A percentile compares a stretch with the other conserved stretches of the same genome.
Evolutionary conservation across 495 filamentous ascomycete genomes (phyloP).

Genomic region (Penicillium longicatenatum): DNA sequence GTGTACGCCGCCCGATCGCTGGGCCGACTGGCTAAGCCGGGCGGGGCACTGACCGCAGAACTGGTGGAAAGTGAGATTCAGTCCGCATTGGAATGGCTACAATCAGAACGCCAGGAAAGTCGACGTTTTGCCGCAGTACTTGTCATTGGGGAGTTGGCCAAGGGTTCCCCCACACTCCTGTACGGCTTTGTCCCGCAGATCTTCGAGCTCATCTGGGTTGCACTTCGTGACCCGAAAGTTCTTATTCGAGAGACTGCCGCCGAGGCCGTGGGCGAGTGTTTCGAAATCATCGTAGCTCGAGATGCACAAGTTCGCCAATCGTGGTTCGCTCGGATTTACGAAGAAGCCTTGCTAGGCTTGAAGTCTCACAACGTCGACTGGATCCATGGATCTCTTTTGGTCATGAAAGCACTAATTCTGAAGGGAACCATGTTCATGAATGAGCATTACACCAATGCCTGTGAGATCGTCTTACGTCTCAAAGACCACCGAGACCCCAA

Average conservation of each 20-base stretch:
- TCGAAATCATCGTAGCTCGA: slow-evolving; percentile 88
- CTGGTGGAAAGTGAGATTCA: slow-evolving; percentile 96
- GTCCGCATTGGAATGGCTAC: slow-evolving; percentile 91
- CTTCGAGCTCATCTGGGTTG: slow-evolving; percentile 94
- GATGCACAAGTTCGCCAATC: slow-evolving; percentile 80
- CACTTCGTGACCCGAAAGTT: slow-evolving; percentile 82
- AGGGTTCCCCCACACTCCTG: slow-evolving; percentile 88
- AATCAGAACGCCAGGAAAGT: slow-evolving; percentile 91
- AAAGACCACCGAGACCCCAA: slow-evolving; percentile 88
- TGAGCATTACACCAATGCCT: slow-evolving; percentile 79
- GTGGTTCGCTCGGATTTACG: slow-evolving; percentile 85
- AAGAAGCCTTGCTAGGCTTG: slow-evolving; percentile 77
- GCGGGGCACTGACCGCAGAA: slow-evolving; percentile 92
- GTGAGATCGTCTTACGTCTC: slow-evolving; percentile 85
- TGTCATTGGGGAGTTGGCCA: slow-evolving; percentile 83
- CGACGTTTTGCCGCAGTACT: slow-evolving; percentile 89
- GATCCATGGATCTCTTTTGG: slow-evolving; percentile 88
- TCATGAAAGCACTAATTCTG: slow-evolving; percentile 84
- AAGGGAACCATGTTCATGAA: slow-evolving; percentile 99
- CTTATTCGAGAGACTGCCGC: slow-evolving; percentile 90
- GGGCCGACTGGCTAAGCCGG: slow-evolving; percentile 85
- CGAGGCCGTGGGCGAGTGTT: slow-evolving; percentile 87
- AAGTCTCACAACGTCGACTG: slow-evolving; percentile 77
- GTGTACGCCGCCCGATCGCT: slow-evolving; percentile 83
- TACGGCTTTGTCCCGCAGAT: slow-evolving; percentile 89